phyloP scores from a whole-genome alignment of 2,329 filamentous ascomycete genomes.

The Diaporthe longicolla region DNA sequence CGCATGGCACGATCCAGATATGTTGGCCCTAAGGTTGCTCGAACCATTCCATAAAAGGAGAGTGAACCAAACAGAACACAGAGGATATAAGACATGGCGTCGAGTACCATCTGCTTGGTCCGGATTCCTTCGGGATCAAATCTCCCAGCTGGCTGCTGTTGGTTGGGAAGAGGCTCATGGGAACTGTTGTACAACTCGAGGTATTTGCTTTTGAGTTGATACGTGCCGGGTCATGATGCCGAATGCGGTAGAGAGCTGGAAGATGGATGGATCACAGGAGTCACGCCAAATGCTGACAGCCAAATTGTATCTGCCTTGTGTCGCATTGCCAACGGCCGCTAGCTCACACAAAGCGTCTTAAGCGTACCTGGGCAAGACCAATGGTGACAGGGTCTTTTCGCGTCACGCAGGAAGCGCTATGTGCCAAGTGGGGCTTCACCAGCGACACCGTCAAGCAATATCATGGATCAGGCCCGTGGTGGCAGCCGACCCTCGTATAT shows the following conservation, averaged over 20 bases:
- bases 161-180: neutral
- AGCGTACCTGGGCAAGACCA: neutral
- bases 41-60: too few relatives aligned
- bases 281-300: constrained; percentile 14
- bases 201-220: neutral
- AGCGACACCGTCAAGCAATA: neutral
- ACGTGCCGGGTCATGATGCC: neutral
- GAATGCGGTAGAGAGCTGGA: neutral
- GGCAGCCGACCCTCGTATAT: neutral
- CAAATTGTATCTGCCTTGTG: constrained; percentile 6
- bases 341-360: neutral
- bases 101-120: neutral
- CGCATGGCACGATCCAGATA: neutral
- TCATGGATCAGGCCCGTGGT: neutral
- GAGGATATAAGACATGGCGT: too few relatives aligned
- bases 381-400: neutral
- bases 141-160: neutral
- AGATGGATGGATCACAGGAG: neutral
- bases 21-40: too few relatives aligned
- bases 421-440: neutral
- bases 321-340: constrained; percentile 4
- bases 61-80: neutral
- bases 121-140: neutral
- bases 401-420: neutral
- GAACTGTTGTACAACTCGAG: neutral